phyloP scores from a whole-genome alignment of 2,329 filamentous ascomycete species.

The Talaromyces sp. region DNA sequence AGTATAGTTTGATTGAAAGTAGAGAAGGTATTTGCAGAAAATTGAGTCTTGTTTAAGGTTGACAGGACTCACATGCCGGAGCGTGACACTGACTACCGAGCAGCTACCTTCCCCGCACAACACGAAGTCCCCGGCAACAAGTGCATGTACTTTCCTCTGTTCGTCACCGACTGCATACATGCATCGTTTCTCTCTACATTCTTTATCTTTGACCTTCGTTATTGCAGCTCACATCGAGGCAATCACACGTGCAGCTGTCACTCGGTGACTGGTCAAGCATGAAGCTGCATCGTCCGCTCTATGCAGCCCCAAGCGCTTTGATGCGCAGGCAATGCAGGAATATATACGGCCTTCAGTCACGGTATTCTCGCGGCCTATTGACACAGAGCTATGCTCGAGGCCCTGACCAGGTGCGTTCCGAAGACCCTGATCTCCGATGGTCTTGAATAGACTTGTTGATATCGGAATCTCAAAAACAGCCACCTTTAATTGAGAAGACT shows the following conservation, averaged over 20 bases:
- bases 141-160: neutral
- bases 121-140: too few species aligned
- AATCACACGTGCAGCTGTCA: neutral
- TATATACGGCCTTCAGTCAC: neutral
- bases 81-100: too few species aligned
- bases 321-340: neutral
- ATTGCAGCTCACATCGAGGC: neutral
- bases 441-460: neutral
- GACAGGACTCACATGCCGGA: neutral
- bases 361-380: constrained; percentile 17
- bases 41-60: neutral
- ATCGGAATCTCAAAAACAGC: constrained; percentile 21
- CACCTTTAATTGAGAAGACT: constrained; percentile 44
- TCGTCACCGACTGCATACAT: neutral
- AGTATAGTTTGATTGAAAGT: neutral
- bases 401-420: constrained; percentile 22
- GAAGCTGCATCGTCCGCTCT: neutral
- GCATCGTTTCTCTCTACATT: neutral
- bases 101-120: too few species aligned
- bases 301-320: neutral
- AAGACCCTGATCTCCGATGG: neutral
- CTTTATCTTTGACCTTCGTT: neutral
- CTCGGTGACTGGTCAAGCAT: neutral
- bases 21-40: neutral
- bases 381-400: constrained; percentile 28